Evolutionary conservation across 768 basidiomycete genomes (phyloP).

Genomic region (Tylopilus vinaceipallidus): DNA sequence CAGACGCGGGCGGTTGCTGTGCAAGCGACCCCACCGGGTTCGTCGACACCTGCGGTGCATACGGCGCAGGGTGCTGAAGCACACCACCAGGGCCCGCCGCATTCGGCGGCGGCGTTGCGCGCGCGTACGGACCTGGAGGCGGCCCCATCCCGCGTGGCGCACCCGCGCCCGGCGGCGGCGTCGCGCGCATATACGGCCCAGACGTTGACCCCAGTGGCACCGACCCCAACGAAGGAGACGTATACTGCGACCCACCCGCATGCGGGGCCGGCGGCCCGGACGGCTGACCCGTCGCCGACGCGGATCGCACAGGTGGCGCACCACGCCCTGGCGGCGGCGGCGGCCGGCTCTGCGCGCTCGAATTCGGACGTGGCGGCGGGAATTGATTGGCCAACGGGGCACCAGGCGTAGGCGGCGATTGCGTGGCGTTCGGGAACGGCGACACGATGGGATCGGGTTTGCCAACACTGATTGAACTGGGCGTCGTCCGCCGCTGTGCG

Average conservation of each 20-base stretch:
- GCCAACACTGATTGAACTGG: slow-evolving; percentile 43
- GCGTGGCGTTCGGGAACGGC: slow-evolving; percentile 79
- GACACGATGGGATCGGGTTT: slow-evolving; percentile 78
- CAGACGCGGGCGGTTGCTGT: too few relatives aligned
- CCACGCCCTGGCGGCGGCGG: slow-evolving; percentile 41
- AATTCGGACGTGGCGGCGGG: slow-evolving; percentile 53
- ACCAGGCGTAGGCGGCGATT: slow-evolving; percentile 44
- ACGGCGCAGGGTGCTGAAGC: slow-evolving; percentile 30
- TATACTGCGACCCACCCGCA: slow-evolving; percentile 30
- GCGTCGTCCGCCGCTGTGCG: slow-evolving; percentile 44
- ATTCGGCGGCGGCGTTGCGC: slow-evolving; percentile 42
- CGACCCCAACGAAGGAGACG: slow-evolving; percentile 28
- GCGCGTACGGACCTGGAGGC: slow-evolving; percentile 35
- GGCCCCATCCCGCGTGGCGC: slow-evolving; percentile 30
- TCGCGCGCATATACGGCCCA: slow-evolving; percentile 38
- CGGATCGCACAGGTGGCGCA: slow-evolving; percentile 30
- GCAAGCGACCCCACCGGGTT: too few relatives aligned
- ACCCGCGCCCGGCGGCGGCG: slow-evolving; percentile 42
- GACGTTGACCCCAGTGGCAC: slow-evolving; percentile 29
- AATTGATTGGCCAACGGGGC: slow-evolving; percentile 48
- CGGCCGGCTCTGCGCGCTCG: slow-evolving; percentile 40
- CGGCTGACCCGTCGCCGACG: slow-evolving; percentile 28
- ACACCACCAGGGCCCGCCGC: slow-evolving; percentile 22
- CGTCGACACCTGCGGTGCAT: slow-evolving; percentile 24
- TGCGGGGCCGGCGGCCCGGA: slow-evolving; percentile 43